phyloP scores from a whole-genome alignment of 345 rosid genomes.

The Hirschfeldia incana region DNA sequence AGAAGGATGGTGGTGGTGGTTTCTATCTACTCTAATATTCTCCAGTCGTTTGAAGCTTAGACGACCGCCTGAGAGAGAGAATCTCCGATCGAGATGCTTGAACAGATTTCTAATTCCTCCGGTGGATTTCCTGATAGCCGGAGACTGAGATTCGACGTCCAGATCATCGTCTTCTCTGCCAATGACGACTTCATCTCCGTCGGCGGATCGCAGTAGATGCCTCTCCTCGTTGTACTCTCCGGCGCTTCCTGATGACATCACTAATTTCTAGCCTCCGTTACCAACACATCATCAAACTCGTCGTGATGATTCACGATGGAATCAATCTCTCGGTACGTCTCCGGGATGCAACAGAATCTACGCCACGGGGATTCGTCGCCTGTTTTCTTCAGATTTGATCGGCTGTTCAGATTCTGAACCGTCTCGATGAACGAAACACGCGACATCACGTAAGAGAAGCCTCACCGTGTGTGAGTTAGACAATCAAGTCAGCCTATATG shows the following conservation, averaged over 20 bases:
- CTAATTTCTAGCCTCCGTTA: constrained; percentile 4
- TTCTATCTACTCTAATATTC: constrained; percentile 40
- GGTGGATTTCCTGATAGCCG: constrained; percentile 14
- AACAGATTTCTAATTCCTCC: constrained; percentile 55
- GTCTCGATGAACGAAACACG: constrained; percentile 26
- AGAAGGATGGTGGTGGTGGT: constrained; percentile 18
- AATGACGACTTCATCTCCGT: constrained; percentile 20
- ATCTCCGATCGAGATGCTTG: constrained; percentile 62
- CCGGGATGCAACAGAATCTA: not conserved
- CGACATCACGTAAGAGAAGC: constrained; percentile 1
- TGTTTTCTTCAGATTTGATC: constrained; percentile 39
- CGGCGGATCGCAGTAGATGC: constrained; percentile 43
- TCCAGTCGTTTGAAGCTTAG: constrained; percentile 51
- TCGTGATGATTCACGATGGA: not conserved
- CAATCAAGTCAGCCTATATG: constrained; percentile 1
- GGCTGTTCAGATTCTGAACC: constrained; percentile 32
- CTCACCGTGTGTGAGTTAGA: not conserved
- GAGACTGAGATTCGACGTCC: constrained; percentile 48
- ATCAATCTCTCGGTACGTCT: not conserved
- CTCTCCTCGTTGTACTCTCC: constrained; percentile 44
- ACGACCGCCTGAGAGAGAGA: constrained; percentile 61
- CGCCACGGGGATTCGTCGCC: constrained; percentile 18
- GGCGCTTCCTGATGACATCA: constrained; percentile 36
- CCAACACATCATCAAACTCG: constrained; percentile 13
- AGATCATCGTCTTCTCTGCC: constrained; percentile 7